phyloP scores from a whole-genome alignment of 148 eudicot genomes.

The Dianthus caryophyllus region DNA sequence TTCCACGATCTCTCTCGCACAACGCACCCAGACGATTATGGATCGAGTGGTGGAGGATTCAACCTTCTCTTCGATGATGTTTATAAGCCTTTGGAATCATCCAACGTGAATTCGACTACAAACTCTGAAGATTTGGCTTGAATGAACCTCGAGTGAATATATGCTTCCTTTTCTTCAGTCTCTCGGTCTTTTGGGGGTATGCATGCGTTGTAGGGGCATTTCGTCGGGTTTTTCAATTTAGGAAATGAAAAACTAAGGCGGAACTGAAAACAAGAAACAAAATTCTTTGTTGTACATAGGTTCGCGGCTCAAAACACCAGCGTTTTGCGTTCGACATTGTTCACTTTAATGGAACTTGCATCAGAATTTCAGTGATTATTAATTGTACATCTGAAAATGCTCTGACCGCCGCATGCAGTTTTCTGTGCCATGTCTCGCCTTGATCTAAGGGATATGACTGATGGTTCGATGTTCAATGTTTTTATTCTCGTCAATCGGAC shows the following conservation, averaged over 20 bases:
- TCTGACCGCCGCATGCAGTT: no score
- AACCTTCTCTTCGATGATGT: conserved; percentile 77
- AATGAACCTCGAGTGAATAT: background rate
- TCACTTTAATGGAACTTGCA: conserved; percentile 8
- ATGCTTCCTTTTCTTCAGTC: conserved; percentile 6
- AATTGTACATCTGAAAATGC: background rate
- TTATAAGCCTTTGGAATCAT: conserved; percentile 33
- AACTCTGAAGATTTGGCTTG: conserved; percentile 18
- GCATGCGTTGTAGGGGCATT: conserved; percentile 10
- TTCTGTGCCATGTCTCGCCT: no score
- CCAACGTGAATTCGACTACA: background rate
- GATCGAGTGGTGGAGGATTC: conserved; percentile 29
- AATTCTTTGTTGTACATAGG: conserved; percentile 68
- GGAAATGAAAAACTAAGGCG: background rate
- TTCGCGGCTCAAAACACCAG: conserved; percentile 18
- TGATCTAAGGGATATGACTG: no score
- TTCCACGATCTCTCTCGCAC: conserved; percentile 40
- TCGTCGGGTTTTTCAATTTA: background rate
- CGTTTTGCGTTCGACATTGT: conserved; percentile 16
- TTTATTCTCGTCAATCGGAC: no score
- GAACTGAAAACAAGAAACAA: conserved; percentile 14
- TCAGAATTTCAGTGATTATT: background rate
- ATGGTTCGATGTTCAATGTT: no score
- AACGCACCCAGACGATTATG: conserved; percentile 39
- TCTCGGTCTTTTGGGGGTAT: conserved; percentile 25